Evolutionary conservation across 2,329 filamentous ascomycete genomes (phyloP).

Genomic region (Plectosphaerella sp.): DNA sequence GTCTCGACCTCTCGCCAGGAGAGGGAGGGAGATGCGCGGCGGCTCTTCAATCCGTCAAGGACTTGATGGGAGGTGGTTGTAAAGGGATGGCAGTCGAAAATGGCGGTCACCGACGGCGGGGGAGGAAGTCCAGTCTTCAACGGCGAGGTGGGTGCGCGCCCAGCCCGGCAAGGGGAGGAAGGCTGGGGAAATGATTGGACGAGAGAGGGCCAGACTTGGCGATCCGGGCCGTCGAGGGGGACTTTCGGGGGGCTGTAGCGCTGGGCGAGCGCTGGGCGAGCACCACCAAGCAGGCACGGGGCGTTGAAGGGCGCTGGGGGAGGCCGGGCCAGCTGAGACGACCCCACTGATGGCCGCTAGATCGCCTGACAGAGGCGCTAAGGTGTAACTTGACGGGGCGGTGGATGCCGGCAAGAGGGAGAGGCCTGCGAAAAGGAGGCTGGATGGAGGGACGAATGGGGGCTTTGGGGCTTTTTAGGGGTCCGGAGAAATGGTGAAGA

Average conservation of each 20-base stretch:
- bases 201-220: background rate
- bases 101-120: background rate
- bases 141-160: too few species aligned
- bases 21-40: background rate
- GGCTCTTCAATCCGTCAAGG: constrained; percentile 1
- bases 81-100: background rate
- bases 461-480: too few species aligned
- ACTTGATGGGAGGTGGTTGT: background rate
- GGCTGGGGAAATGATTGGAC: background rate
- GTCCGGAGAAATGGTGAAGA: too few species aligned
- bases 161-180: too few species aligned
- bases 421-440: background rate
- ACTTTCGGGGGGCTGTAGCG: too few species aligned
- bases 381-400: background rate
- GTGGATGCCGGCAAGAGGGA: background rate
- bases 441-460: background rate
- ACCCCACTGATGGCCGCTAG: constrained; percentile 2
- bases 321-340: background rate
- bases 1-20: constrained; percentile 5
- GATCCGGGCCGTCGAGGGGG: background rate
- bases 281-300: too few species aligned
- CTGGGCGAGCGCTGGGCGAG: too few species aligned
- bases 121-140: too few species aligned
- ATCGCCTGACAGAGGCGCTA: constrained; percentile 1
- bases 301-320: too few species aligned